Base-by-base conservation (phyloP, 176 grass and related monocot genomes). In the Oryza nivara region DNA sequence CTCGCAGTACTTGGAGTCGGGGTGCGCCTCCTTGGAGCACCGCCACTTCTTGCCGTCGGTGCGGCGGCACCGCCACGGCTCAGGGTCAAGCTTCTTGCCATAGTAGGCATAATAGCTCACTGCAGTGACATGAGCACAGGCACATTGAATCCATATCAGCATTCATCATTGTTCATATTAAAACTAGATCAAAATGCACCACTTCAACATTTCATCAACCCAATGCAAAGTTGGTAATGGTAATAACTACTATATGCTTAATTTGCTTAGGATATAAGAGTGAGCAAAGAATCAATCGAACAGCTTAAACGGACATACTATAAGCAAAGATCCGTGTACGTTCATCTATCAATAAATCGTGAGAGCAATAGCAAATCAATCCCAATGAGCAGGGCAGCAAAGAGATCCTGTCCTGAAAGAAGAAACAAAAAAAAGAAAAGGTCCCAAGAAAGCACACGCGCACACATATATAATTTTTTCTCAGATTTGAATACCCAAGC, bases 41-140 rank as follows among this genome's bases (percentile, higher is more conserved):
- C 96, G 80, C 96, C 96, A 99, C 84, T 99, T 99, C 90, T 99
- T 99, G 46, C 96, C 96, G 41, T 99, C 96, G 9, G 96, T 99
- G 58, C 96, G 91, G 32, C 96, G 93, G 89, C 96, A 99, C 64
- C 96, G 87, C 88, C 96, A 94, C 4, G 96, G 96, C 81, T 99
- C 96, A 4, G 93, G 96, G 75, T 99, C 96, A 45, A 95, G 91
- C 72, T 94, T 99, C 87, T 99, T 99, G n/a, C 93, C 96, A 28
- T 99, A 99, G 86, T 94, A 99, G 1, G 96, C 88, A 72, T 92
- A 96, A 81, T 99, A 99, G 63, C 90, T 92, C 86, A 99, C 96
- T 99, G 90, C 68, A 80, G 35, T 2, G 51, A 2, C 48, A 84
- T 47, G 61, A 41, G 40, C 10, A 43, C 17, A 23, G 56, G 23